Evolutionary conservation across 345 rosid species (phyloP).

Genomic region (Linum tenue): DNA sequence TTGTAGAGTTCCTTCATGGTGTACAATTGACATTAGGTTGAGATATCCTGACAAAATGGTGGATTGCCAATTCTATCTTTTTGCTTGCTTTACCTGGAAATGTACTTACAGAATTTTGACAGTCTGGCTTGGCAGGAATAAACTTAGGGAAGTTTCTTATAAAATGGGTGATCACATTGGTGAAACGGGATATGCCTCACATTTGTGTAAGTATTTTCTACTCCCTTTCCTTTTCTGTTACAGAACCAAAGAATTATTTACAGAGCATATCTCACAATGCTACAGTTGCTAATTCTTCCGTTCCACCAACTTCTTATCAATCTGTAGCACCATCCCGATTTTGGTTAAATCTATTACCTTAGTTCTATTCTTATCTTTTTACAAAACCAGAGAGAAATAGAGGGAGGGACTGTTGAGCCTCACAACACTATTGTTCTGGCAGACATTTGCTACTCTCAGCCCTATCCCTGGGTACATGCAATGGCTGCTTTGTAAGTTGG

Average conservation of each 20-base stretch:
- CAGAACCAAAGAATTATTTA: not conserved
- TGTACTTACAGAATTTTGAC: constrained; percentile 28
- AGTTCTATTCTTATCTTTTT: not conserved
- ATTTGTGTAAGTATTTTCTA: constrained; percentile 55
- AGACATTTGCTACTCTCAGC: constrained; percentile 91
- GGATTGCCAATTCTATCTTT: not conserved
- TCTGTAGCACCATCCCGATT: too few species aligned
- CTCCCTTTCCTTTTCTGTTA: not conserved
- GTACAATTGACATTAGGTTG: not conserved
- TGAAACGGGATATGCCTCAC: constrained; percentile 82
- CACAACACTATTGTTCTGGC: constrained; percentile 3
- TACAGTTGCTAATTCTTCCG: not conserved
- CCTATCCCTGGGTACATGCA: constrained; percentile 89
- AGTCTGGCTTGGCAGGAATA: constrained; percentile 98
- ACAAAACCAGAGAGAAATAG: not conserved
- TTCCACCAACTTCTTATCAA: not conserved
- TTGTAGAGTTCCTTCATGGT: not conserved
- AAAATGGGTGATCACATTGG: constrained; percentile 76
- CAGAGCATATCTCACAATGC: not conserved
- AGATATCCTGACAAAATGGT: not conserved
- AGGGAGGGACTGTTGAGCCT: not conserved
- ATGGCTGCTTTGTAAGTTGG: constrained; percentile 79
- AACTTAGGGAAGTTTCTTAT: constrained; percentile 91
- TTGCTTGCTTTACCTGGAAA: constrained; percentile 11
- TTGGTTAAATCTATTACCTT: too few species aligned